Base-by-base conservation (phyloP, 2,329 filamentous ascomycete species). In the Arachnopeziza araneosa region DNA sequence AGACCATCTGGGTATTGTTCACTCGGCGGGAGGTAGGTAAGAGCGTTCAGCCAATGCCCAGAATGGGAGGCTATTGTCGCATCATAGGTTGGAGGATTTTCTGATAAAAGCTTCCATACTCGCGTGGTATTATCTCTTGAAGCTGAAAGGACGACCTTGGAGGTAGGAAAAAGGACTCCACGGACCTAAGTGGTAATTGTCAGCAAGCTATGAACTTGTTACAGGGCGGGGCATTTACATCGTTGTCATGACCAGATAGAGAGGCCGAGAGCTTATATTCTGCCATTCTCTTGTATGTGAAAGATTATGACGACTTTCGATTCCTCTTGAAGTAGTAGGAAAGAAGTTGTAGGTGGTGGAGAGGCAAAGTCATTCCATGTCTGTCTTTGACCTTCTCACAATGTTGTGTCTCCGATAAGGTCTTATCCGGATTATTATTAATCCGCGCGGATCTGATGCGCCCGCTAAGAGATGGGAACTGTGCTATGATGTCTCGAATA, bases 211-310 rank as follows among this genome's bases (percentile, higher is more conserved):
- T 23, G 21, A 21, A 26, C 19, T 21, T 57, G 23, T 17, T 26
- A 23, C 17, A 44, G 10, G 50, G 54, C 48, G 19, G 49, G 30
- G 52, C n/a, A 55, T 87, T 76, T 81, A 97, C 95, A 85, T 99
- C 95, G 74, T 95, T 89, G 75, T 95, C 89, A 75, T 99, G 95
- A 71, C 91, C 93, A 68, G 86, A 79, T 67, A 99, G 83, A 72
- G 91, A 89, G 68, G 93, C 92, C 63, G 95, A 96, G 71, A 99
- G 86, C 83, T 93, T 96, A 82, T 91, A 98, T 73, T 92, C 88
- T 75, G 82, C 79, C 89, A 93, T 93, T 69, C 66, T 64, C 19
- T 10, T 21, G n/a, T 36, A 24, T 24, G 17, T 22, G 21, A 24
- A 24, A 8, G 54, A 30, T 30, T 24, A 26, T 19, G 24, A 26